A percentile compares a stretch with the other conserved stretches of the same genome.
These are phyloP conservation scores for Prunus fruticosa DNA, from an alignment of 306 rosid species.

Conservation along the genomic window DNA sequence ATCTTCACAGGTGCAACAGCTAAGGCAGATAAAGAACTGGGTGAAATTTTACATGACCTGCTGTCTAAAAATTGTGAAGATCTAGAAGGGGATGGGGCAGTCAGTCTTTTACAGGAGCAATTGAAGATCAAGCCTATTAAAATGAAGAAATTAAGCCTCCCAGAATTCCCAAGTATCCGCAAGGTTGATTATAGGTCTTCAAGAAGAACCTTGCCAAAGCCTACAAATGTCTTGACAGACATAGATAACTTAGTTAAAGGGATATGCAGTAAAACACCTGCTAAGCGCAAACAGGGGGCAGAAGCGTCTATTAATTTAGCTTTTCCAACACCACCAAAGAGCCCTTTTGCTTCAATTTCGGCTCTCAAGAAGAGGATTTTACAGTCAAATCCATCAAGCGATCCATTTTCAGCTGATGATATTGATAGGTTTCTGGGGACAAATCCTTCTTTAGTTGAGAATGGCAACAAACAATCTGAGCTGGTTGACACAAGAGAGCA, in stretches of 20 bases:
- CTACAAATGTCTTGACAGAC: slow-evolving; percentile 39
- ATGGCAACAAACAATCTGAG: slow-evolving; percentile 20
- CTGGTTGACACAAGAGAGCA: slow-evolving; percentile 33
- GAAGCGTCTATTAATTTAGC: slow-evolving; percentile 37
- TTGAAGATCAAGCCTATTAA: slow-evolving; percentile 66
- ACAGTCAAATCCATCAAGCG: slow-evolving; percentile 42
- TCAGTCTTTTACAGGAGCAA: slow-evolving; percentile 57
- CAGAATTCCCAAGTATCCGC: slow-evolving; percentile 49
- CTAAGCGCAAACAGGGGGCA: slow-evolving; percentile 20
- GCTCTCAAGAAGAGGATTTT: slow-evolving; percentile 46
- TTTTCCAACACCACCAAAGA: slow-evolving; percentile 71
- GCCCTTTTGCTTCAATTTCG: slow-evolving; percentile 54
- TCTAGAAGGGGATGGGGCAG: slow-evolving; percentile 53
- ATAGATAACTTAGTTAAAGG: slow-evolving; percentile 45
- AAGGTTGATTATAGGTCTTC: slow-evolving; percentile 44
- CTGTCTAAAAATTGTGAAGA: slow-evolving; percentile 51
- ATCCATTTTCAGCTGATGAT: slow-evolving; percentile 63
- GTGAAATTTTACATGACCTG: slow-evolving; percentile 53
- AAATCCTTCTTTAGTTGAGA: slow-evolving; percentile 26
- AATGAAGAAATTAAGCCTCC: slow-evolving; percentile 48
- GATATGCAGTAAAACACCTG: slow-evolving; percentile 34
- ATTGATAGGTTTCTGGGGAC: slow-evolving; percentile 30
- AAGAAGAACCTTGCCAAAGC: slow-evolving; percentile 38
- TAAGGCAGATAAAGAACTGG: slow-evolving; percentile 29
- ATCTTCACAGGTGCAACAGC: slow-evolving; percentile 45